Base-by-base conservation (phyloP, 306 rosid species). In the Inga leiocalycina region DNA sequence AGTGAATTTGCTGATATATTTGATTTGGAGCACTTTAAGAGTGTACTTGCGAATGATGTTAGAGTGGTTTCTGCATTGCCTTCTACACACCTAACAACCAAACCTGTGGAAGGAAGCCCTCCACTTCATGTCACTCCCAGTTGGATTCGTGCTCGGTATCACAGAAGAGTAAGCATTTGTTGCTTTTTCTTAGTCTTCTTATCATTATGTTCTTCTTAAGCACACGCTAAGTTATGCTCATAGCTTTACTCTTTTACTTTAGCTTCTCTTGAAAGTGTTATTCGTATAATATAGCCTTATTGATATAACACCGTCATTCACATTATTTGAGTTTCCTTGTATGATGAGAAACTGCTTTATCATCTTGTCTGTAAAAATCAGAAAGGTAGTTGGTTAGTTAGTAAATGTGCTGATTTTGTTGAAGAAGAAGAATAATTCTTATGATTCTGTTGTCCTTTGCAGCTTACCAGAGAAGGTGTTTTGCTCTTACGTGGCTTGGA, bases 1-100 rank as follows among this genome's bases (percentile, higher is more conserved):
- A 96, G 99, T 90, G 99, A 96, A 70, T 96, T 96, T 76, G 90
- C 93, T 84, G 99, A 96, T 83, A 92, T 96, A 86, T 96, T 96
- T 87, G 98, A 96, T 84, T 79, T 96, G 89, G 93, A 96, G 77
- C 95, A 96, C 83, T 96, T 96, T 89, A 96, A 92, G 90, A 91
- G 76, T 22, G 97, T 88, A 35, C 92, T 96, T 75, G 91, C 90
- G 3, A 49, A 91, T 71, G 99, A 96, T 80, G 98, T 94, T 44
- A 85, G 90, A 43, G 86, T 96, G 71, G 97, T 96, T 77, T 91
- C 97, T 4, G 91, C 98, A 27, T 85, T 96, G 86, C 99, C 99
- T 61, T 96, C 99, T 5, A 92, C 98, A 0, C 99, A 94, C 75
- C 39, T 96, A 81, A 94, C 88, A 98, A 85, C 93, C 9, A 91